phyloP scores from a whole-genome alignment of 352 stramenopile genomes.

The Pythium aphanidermatum region DNA sequence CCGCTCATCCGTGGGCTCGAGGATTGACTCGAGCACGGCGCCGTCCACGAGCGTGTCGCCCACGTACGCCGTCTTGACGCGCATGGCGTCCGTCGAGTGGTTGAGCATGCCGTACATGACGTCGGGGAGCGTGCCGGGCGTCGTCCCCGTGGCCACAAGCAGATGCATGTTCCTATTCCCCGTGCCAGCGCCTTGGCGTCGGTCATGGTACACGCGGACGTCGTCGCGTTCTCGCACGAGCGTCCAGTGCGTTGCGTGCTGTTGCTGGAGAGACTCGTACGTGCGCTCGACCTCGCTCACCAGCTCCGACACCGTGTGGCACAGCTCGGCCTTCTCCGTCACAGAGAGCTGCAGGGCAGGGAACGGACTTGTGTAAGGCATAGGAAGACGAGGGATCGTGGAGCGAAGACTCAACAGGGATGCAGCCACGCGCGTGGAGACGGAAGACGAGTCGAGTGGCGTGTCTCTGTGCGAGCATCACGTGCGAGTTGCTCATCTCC shows the following conservation, averaged over 20 bases:
- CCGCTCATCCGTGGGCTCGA: constrained; percentile 27
- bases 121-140: constrained; percentile 47
- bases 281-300: too few species aligned
- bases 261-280: too few species aligned
- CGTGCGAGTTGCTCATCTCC: too few species aligned
- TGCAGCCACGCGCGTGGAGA: too few species aligned
- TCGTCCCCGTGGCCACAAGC: constrained; percentile 24
- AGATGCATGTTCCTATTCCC: constrained; percentile 13
- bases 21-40: constrained; percentile 47
- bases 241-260: constrained; percentile 36
- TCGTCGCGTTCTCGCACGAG: constrained; percentile 40
- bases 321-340: too few species aligned
- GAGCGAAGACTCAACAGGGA: too few species aligned
- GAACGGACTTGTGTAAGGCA: too few species aligned
- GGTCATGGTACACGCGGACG: constrained; percentile 42
- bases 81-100: constrained; percentile 40
- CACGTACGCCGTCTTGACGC: constrained; percentile 45
- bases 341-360: too few species aligned
- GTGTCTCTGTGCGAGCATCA: too few species aligned
- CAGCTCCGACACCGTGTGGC: too few species aligned
- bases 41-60: constrained; percentile 40
- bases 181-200: constrained; percentile 15
- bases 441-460: too few species aligned
- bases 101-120: constrained; percentile 48
- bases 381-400: too few species aligned